Evolutionary conservation across 768 basidiomycete species (phyloP).

Genomic region (Phylloporus sp.): DNA sequence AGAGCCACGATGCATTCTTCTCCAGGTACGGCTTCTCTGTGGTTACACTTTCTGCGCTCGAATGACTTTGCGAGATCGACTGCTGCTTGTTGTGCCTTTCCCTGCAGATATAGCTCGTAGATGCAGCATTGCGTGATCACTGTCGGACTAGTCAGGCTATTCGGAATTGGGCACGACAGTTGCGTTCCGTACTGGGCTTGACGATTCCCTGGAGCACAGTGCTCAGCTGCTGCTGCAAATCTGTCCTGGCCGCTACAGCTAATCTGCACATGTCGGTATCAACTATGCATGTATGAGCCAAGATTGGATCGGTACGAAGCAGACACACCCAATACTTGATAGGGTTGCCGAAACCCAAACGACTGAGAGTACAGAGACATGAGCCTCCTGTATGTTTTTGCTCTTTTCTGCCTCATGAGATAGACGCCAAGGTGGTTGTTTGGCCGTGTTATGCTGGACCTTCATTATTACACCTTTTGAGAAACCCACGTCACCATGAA

Average conservation of each 20-base stretch:
- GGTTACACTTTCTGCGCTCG: slow-evolving; percentile 93
- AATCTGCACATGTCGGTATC: slow-evolving; percentile 81
- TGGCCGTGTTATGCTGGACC: slow-evolving; percentile 21
- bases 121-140: slow-evolving; percentile 99
- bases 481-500: slow-evolving; percentile 13
- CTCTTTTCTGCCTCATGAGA: slow-evolving; percentile 94
- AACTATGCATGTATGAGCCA: slow-evolving; percentile 43
- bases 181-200: slow-evolving; percentile 75
- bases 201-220: slow-evolving; percentile 80
- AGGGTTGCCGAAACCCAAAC: slow-evolving; percentile 91
- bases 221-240: slow-evolving; percentile 70
- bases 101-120: slow-evolving; percentile 86
- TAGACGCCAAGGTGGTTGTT: slow-evolving; percentile 17
- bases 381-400: slow-evolving; percentile 90
- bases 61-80: slow-evolving; percentile 91
- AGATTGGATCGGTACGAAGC: not conserved
- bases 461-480: not conserved
- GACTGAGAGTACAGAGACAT: slow-evolving; percentile 86
- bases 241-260: slow-evolving; percentile 64
- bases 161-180: slow-evolving; percentile 8
- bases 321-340: slow-evolving; percentile 79
- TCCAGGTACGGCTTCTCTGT: slow-evolving; percentile 79
- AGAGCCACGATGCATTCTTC: slow-evolving; percentile 81
- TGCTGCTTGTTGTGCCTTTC: slow-evolving; percentile 64
- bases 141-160: slow-evolving; percentile 44